Conservation (phyloP, 2,329 filamentous ascomycete species). For the Penicillium psychrosexuale region DNA sequence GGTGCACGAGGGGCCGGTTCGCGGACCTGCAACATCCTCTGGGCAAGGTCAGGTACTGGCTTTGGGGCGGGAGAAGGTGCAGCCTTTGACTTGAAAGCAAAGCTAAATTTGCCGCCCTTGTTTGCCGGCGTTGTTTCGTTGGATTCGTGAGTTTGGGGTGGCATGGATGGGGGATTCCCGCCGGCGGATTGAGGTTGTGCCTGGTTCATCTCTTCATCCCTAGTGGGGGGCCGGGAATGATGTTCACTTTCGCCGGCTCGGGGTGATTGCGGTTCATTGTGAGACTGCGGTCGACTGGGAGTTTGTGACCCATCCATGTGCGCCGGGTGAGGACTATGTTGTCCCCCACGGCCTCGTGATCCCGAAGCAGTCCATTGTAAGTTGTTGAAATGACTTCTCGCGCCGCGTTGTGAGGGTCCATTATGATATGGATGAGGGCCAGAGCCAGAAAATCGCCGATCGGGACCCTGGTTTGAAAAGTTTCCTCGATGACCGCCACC, state of each 20-base stretch:
- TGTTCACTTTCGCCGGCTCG: conserved; percentile 52
- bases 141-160: conserved; percentile 54
- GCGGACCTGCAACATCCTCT: conserved; percentile 42
- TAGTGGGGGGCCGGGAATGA: conserved; percentile 57
- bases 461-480: conserved; percentile 49
- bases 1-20: conserved; percentile 38
- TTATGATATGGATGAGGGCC: conserved; percentile 49
- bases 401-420: conserved; percentile 46
- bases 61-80: conserved; percentile 54
- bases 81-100: conserved; percentile 82
- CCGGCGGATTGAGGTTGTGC: conserved; percentile 45
- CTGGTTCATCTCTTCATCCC: conserved; percentile 63
- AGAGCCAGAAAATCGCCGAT: conserved; percentile 45
- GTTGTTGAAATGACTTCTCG: conserved; percentile 62
- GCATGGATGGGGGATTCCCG: conserved; percentile 41
- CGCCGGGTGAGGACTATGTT: conserved; percentile 41
- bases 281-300: conserved; percentile 26
- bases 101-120: conserved; percentile 74
- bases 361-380: conserved; percentile 66
- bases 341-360: conserved; percentile 51
- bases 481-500: conserved; percentile 56
- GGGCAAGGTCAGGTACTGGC: conserved; percentile 49
- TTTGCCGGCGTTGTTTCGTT: conserved; percentile 54
- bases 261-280: conserved; percentile 35
- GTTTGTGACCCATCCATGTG: conserved; percentile 35